Base-by-base conservation (phyloP, 2,329 filamentous ascomycete species). In the Neopestalotiopsis clavispora region DNA sequence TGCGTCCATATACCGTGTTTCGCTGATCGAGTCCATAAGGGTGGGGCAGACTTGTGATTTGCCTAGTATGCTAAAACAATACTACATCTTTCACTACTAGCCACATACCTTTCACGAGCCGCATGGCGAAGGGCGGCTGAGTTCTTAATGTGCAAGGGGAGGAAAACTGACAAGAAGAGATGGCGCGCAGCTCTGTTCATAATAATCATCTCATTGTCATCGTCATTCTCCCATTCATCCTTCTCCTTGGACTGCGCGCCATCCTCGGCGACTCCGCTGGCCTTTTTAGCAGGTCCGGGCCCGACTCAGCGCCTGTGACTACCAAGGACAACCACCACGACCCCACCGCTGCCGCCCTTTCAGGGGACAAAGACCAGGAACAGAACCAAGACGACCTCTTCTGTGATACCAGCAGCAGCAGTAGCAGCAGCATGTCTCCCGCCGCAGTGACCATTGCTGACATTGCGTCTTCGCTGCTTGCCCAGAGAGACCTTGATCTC, bases 401-500 rank as follows among this genome's bases (percentile, higher is more conserved):
- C 49, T 3, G 14, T 56, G 17, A 3, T 6, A 56, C 9, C 59
- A 61, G 28, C 28, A 30, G 45, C 17, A 17, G 17, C 28, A 30
- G 45, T 6, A 17, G 17, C 45, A 12, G 13, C 12, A 59, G 23
- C 23, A 59, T 59, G 57, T n/a, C 23, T 28, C 23, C 61, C 42
- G 30, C 63, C 42, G 40, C 30, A 13, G 14, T 32, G n/a, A 52
- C 68, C 13, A 30, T 69, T 1, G 67, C 59, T 1, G 58, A 64
- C 12, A 68, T 68, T 28, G 66, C 69, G 23, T 23, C 62, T 4
- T 60, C 69, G 10, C 69, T 70, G 12, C 38, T 71, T 20, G 61
- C 62, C 28, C 32, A 64, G n/a, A 34, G 28, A 23, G 65, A 67
- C 20, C 77, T 85, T 4, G 75, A 83, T 57, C 75, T 85, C 7